Evolutionary conservation across 768 basidiomycete genomes (phyloP), one percentile per base, ranked within the genome.

Genomic region (Brasilioporus rufonigricans): DNA sequence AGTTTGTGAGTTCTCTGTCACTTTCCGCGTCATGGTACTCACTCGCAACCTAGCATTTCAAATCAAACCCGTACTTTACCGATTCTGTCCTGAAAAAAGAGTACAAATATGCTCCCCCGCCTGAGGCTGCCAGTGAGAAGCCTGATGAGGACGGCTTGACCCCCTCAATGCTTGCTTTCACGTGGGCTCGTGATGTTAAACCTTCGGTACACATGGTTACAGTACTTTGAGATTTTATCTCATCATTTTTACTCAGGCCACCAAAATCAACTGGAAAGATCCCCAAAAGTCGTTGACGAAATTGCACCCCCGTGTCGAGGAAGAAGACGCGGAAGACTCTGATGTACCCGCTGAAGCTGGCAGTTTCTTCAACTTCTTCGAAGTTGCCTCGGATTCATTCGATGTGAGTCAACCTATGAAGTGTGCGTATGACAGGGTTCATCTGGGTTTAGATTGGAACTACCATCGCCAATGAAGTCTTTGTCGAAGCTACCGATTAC

Each of bases 311-410:
- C 83, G 85, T 32, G 79, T 82, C 50, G 62, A 67, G 31, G 84
- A 77, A 47, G 84, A 83, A 10, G 61, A 68, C 26, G 81, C 80
- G 24, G 89, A 87, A 18, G 71, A 66, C 5, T 80, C 82, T 24
- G 86, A 86, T 31, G 61, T 79, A 50, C 74, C 79, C 39, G 76
- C 80, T 24, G 91, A 93, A 46, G 72, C 79, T 46, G 91, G 91
- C 52, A 90, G 85, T 65, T 91, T 93, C 77, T 93, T 93, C 80
- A 91, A 92, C 74, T 87, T 88, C 66, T 92, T 93, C 57, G 91
- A 89, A 71, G 65, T 78, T 57, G 76, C 77, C 12, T 65, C 74
- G 36, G 91, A 92, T 65, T 79, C 81, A 14, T 80, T 77, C 57
- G 87, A 91, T 59, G 91, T 91, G 67, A 74, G 82, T 72, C 21